Evolutionary conservation across 192 early-diverging fungal species (phyloP), one percentile per base, ranked within the genome.

Genomic region (Backusella mclennaniae): DNA sequence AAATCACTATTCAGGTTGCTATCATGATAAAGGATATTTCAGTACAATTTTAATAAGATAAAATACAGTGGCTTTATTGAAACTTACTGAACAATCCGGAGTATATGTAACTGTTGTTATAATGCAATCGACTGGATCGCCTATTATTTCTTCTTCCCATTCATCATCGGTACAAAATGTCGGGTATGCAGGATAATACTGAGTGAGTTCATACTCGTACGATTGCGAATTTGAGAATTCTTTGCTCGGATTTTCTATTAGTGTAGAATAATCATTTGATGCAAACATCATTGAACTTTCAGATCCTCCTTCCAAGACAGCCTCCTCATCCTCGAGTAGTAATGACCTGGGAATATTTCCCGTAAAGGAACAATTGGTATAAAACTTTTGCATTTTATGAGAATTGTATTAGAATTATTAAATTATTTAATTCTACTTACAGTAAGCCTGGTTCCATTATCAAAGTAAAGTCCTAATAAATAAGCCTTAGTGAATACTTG

Each of bases 21-120:
- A 8, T 67, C n/a, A n/a, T 36, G 17, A 33, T 67, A 17, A 67
- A 35, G 2, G n/a, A 67, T 6, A 67, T 0, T 59, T 59, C 2
- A 26, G 2, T 26, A 59, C 38, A 9, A 39, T 12, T 39, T 39
- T 39, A 39, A 39, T 3, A 29, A 11, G 29, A 59, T 29, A 59
- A 12, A 59, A 29, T 21, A 4, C 1, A 14, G 3, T 29, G 3
- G 29, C 23, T 11, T 23, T 26, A 4, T 2, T 59, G 26, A 69
- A 8, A 69, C 67, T 69, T 69, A 69, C 67, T 23, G 35, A 69
- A 69, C 67, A 69, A 36, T 69, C n/a, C 12, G 15, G 36, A 41
- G 36, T 23, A 21, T 35, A 23, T 3, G 19, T 36, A n/a, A 38
- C 1, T 23, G n/a, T 59, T 9, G 0, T 1, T 26, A 59, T n/a